Conservation (phyloP, 2,329 filamentous ascomycete genomes). For the Blastomyces gilchristii region DNA sequence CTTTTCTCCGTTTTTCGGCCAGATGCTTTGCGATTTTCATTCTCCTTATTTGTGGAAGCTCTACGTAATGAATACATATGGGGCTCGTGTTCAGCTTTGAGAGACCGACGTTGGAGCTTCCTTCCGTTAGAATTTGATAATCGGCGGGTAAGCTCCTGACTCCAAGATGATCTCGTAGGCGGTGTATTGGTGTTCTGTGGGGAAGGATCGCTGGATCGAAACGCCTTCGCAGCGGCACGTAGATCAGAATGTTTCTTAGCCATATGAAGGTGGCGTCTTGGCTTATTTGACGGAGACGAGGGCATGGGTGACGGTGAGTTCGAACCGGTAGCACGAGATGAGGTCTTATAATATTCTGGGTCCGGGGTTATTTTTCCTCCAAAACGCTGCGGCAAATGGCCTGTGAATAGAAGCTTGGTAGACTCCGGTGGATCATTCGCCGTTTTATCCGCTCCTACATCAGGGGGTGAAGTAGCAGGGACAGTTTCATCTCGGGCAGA, state of each 20-base stretch:
- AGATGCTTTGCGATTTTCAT: too few species aligned
- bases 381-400: slow-evolving; percentile 8
- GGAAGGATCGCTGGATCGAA: background rate
- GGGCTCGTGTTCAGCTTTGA: background rate
- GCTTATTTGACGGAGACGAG: background rate
- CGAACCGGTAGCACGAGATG: slow-evolving; percentile 4
- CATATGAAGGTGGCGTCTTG: slow-evolving; percentile 13
- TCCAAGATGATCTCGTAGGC: background rate
- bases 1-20: background rate
- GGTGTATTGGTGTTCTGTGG: background rate
- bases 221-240: slow-evolving; percentile 11
- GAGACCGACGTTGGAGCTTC: slow-evolving; percentile 1
- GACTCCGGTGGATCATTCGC: background rate
- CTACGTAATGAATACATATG: slow-evolving; percentile 1
- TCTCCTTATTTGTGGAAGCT: background rate
- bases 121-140: background rate
- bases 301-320: background rate
- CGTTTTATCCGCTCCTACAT: background rate
- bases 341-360: slow-evolving; percentile 8
- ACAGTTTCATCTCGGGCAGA: slow-evolving; percentile 11
- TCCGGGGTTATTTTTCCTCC: slow-evolving; percentile 1
- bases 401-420: slow-evolving; percentile 10
- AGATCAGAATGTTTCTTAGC: slow-evolving; percentile 14
- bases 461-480: background rate
- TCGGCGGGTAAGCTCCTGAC: background rate